Evolutionary conservation across 1,139 yeast species (phyloP), one percentile per base, ranked within the genome.

Genomic region (Magnusiomyces paraingens): DNA sequence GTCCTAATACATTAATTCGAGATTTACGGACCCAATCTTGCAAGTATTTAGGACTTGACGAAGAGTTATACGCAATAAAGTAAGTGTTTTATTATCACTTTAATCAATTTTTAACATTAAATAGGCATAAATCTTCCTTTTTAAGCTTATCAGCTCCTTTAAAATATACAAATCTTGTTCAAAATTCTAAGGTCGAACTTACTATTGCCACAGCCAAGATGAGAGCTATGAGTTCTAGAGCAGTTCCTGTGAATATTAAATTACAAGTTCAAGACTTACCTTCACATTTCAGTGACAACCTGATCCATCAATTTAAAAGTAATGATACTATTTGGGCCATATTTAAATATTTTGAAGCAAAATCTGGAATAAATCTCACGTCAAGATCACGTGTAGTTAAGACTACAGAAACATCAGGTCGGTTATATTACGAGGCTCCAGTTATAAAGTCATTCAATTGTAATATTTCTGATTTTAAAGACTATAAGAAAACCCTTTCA

Each of bases 141-240:
- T 48, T 66, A 17, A 60, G 62, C 29, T 61, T 58, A 8, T 57
- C 66, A 6, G 54, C 62, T 15, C 69, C 69, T 20, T 54, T 64
- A 48, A 54, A 69, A 32, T 55, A 66, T 38, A 63, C 64, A 38
- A 62, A 59, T 43, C 48, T 66, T 36, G 64, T 64, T 20, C 59
- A 63, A 22, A 66, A 66, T 50, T 62, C 69, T 6, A 65, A 63
- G 50, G 47, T 66, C 32, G 67, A 64, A 39, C 59, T 66, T 12
- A 61, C 57, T 6, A 53, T 55, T 3, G 60, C 59, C 2, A 49
- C 57, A 8, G 55, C 52, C 21, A 51, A 48, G n/a, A 53, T 51
- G 5, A 56, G 54, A 29, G 48, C 54, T 18, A 44, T 39, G 14
- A 52, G 52, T 3, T 48, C 51, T 3, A 46, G 47, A 26, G 51